Percentiles rank a stretch among this genome's conserved stretches.
These are phyloP conservation scores for Ceratobasidium sp. DNA, from an alignment of 1,284 basidiomycete genomes.

Conservation along the genomic window DNA sequence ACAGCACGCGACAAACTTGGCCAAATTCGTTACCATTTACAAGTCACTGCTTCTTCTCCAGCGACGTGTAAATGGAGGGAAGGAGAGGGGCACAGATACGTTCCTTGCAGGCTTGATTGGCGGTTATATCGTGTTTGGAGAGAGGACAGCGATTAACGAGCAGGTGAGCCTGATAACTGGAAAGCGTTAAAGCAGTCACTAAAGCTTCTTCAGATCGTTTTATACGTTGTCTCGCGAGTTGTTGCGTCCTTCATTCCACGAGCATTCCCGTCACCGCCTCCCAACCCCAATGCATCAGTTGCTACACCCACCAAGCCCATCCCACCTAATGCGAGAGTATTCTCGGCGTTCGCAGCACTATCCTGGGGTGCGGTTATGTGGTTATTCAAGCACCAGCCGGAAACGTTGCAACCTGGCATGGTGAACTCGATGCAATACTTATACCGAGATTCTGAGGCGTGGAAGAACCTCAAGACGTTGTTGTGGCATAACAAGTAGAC, in stretches of 20 bases:
- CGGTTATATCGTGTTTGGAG: conserved; percentile 94
- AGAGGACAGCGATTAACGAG: conserved; percentile 97
- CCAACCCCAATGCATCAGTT: conserved; percentile 56
- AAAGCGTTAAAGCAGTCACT: neutral
- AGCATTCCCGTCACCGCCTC: conserved; percentile 64
- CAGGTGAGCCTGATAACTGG: conserved; percentile 72
- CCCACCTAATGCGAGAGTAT: conserved; percentile 85
- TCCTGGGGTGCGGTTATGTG: conserved; percentile 99
- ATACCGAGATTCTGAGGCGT: conserved; percentile 83
- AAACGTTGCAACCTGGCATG: conserved; percentile 95
- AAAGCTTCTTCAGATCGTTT: conserved; percentile 78
- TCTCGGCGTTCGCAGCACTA: conserved; percentile 89
- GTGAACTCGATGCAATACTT: conserved; percentile 86
- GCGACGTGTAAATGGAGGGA: conserved; percentile 83
- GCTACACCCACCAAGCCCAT: conserved; percentile 69
- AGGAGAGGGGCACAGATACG: conserved; percentile 84
- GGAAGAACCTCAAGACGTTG: conserved; percentile 77
- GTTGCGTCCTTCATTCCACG: conserved; percentile 90
- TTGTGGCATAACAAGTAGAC: conserved; percentile 82
- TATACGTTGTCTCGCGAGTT: conserved; percentile 93
- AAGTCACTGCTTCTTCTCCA: conserved; percentile 88
- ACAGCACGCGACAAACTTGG: conserved; percentile 89
- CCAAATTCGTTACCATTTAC: conserved; percentile 95
- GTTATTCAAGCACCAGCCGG: conserved; percentile 87
- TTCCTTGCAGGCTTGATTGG: conserved; percentile 94